Base-by-base conservation (phyloP, 2,329 filamentous ascomycete genomes). In the Fusarium sp. region DNA sequence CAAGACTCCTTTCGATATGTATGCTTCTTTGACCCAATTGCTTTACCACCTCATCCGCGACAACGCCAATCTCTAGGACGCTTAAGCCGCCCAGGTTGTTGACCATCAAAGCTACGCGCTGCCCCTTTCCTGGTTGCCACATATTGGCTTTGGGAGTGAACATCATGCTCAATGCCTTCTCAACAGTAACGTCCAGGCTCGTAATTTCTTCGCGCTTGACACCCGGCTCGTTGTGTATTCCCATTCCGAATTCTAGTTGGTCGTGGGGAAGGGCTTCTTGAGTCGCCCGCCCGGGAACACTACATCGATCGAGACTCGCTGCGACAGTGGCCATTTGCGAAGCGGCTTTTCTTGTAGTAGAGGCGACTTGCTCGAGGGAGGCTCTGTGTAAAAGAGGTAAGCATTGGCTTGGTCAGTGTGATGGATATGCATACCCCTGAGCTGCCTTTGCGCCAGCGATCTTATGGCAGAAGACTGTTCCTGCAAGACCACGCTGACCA, bases 201-300 rank as follows among this genome's bases (percentile, higher is more conserved):
- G 53, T 24, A 2, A 77, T 58, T 35, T 66, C 54, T 44, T 75
- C 70, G n/a, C 76, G 75, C 36, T 66, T 68, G n/a, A 77, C 76
- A 24, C 76, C 76, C 3, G 76, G 76, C 35, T 78, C 76, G 59
- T 78, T 78, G 63, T 78, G 76, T 44, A 78, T 78, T 32, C 76
- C 76, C 76, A 78, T 77, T 5, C 76, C 76, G 39, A 74, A 78
- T 26, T 78, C 76, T 45, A 78, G 72, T 24, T 76, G 72, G 32
- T 59, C 63, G 11, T 28, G n/a, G 9, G 76, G 72, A 12, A 78
- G 72, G 11, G 54, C 48, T 30, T 77, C 75, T 45, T 78, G 75
- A 41, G 55, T 70, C 32, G n/a, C 15, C 18, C 75, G 68, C 8
- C 75, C 72, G 20, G 76, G 76, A 20, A 78, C 76, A 22, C 66